phyloP scores from a whole-genome alignment of 495 filamentous ascomycete genomes.

The Penicillium riverlandense region DNA sequence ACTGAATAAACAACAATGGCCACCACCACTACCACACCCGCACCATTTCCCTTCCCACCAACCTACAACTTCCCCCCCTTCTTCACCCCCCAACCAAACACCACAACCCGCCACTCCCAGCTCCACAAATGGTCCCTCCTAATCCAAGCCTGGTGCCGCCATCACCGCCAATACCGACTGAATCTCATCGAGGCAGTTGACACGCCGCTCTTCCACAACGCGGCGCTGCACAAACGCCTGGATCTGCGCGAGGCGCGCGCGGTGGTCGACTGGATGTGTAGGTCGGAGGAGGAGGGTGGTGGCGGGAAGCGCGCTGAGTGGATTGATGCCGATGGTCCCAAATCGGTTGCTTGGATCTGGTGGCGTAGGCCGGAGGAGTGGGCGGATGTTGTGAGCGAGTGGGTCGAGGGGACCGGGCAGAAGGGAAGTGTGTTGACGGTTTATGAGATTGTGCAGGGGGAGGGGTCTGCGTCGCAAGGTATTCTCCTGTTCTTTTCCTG shows the following conservation, averaged over 20 bases:
- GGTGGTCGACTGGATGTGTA: slow-evolving; percentile 68
- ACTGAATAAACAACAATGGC: slow-evolving; percentile 7
- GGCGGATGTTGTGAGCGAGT: slow-evolving; percentile 55
- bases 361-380: slow-evolving; percentile 71
- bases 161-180: slow-evolving; percentile 66
- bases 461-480: slow-evolving; percentile 55
- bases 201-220: slow-evolving; percentile 51
- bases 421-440: slow-evolving; percentile 66
- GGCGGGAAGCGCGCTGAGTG: slow-evolving; percentile 60
- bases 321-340: slow-evolving; percentile 37
- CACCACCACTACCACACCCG: slow-evolving; percentile 1
- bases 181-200: slow-evolving; percentile 54
- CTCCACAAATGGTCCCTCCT: slow-evolving; percentile 78
- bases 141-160: slow-evolving; percentile 75
- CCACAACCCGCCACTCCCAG: slow-evolving; percentile 66
- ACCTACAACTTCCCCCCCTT: slow-evolving; percentile 49
- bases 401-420: slow-evolving; percentile 70
- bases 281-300: slow-evolving; percentile 51
- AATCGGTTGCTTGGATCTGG: slow-evolving; percentile 51
- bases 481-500: background rate
- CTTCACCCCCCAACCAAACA: slow-evolving; percentile 68
- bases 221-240: slow-evolving; percentile 47
- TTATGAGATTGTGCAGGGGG: slow-evolving; percentile 67
- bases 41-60: slow-evolving; percentile 32
- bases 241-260: slow-evolving; percentile 53